Evolutionary conservation across 305 asterid species (phyloP).

Genomic region (Withania somnifera): DNA sequence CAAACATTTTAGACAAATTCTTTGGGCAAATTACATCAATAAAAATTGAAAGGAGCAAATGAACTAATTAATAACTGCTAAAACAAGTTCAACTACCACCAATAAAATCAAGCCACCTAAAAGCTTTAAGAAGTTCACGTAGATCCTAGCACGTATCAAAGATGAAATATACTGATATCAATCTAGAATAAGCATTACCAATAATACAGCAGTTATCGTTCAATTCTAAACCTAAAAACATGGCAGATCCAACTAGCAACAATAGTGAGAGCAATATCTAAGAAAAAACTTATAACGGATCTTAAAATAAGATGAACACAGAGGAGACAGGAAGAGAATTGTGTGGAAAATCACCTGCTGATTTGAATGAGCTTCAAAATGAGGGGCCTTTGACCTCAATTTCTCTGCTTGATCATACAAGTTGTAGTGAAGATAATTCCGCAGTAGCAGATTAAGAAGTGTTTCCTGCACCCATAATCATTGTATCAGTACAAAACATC

Average conservation of each 20-base stretch:
- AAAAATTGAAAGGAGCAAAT: neutral
- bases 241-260: neutral
- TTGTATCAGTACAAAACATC: neutral
- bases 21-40: neutral
- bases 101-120: neutral
- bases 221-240: neutral
- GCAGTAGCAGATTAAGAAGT: slow-evolving; percentile 69
- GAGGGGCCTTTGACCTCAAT: slow-evolving; percentile 95
- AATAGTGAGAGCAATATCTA: neutral
- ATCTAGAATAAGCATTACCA: neutral
- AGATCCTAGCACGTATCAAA: neutral
- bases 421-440: slow-evolving; percentile 89
- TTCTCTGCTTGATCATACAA: slow-evolving; percentile 94
- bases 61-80: neutral
- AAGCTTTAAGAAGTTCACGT: neutral
- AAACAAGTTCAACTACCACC: neutral
- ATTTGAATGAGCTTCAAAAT: slow-evolving; percentile 96
- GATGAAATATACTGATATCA: neutral
- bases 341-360: slow-evolving; percentile 56
- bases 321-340: neutral
- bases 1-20: neutral
- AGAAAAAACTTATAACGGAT: neutral
- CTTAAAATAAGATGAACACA: neutral
- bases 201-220: neutral
- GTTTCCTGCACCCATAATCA: slow-evolving; percentile 57